A percentile compares a stretch with the other conserved stretches of the same genome.
phyloP scores from a whole-genome alignment of 768 basidiomycete species.

The Ephemerocybe angulata region DNA sequence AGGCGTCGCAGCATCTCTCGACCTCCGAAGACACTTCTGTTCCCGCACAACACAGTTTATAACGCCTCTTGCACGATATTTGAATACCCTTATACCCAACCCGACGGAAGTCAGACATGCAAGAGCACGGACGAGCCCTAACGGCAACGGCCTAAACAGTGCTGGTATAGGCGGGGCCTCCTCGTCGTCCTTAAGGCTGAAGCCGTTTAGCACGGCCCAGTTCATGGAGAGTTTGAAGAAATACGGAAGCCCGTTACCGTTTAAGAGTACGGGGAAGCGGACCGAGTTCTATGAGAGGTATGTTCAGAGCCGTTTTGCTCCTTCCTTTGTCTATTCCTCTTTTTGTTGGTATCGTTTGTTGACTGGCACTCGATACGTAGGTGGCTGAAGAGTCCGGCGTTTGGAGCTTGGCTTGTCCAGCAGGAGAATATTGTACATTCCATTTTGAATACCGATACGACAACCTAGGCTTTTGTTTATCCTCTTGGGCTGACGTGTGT shows the following conservation, averaged over 20 bases:
- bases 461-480: no score
- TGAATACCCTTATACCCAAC: constrained; percentile 80
- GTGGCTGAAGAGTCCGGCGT: constrained; percentile 73
- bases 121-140: constrained; percentile 15
- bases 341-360: not conserved
- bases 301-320: not conserved
- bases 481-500: no score
- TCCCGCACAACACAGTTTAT: constrained; percentile 83
- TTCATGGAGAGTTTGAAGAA: constrained; percentile 73
- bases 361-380: constrained; percentile 17
- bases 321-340: not conserved
- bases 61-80: constrained; percentile 87
- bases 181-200: constrained; percentile 54
- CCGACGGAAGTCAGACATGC: constrained; percentile 48
- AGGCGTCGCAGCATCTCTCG: constrained; percentile 63
- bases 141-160: no score
- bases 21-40: constrained; percentile 77
- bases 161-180: no score
- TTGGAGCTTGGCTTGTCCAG: constrained; percentile 74
- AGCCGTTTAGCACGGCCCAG: constrained; percentile 62
- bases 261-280: constrained; percentile 60
- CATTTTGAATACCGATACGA: constrained; percentile 38
- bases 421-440: constrained; percentile 70
- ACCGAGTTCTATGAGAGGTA: constrained; percentile 69
- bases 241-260: constrained; percentile 69